A percentile compares a stretch with the other conserved stretches of the same genome.
These are phyloP conservation scores for Skeletonema grethae DNA, from an alignment of 108 stramenopile genomes.

Conservation along the genomic window DNA sequence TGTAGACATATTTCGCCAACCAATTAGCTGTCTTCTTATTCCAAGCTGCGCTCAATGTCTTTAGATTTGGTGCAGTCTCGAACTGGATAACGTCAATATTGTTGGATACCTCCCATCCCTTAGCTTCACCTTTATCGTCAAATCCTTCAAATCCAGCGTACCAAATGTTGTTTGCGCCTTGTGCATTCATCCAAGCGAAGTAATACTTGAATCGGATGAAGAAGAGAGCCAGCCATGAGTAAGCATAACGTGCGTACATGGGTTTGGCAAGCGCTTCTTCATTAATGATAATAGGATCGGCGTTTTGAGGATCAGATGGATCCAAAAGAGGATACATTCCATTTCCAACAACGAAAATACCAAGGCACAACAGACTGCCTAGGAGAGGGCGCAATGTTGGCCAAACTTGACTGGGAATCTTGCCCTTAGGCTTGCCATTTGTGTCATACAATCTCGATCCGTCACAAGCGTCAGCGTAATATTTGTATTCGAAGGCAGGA, in stretches of 20 bases:
- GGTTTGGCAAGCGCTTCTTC: constrained; percentile 66
- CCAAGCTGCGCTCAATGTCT: constrained; percentile 86
- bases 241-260: constrained; percentile 64
- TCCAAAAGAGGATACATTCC: constrained; percentile 82
- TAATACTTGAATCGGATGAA: constrained; percentile 93
- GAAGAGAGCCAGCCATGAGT: constrained; percentile 85
- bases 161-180: constrained; percentile 91
- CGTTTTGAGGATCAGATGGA: constrained; percentile 79
- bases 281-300: constrained; percentile 63
- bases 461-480: constrained; percentile 75
- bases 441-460: constrained; percentile 72
- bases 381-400: constrained; percentile 77
- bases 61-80: constrained; percentile 88
- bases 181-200: constrained; percentile 97
- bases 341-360: constrained; percentile 66
- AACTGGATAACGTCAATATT: constrained; percentile 94
- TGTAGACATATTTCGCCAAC: constrained; percentile 95
- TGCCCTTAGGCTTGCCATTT: constrained; percentile 73
- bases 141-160: constrained; percentile 94
- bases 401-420: constrained; percentile 78
- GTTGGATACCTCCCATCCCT: constrained; percentile 88
- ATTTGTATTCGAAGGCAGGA: constrained; percentile 85
- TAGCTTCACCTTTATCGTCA: constrained; percentile 77
- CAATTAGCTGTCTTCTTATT: constrained; percentile 96
- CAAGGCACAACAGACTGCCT: constrained; percentile 72